These are phyloP conservation scores for Gastrolobium bilobum DNA, from an alignment of 306 rosid genomes.

Conservation along the genomic window DNA sequence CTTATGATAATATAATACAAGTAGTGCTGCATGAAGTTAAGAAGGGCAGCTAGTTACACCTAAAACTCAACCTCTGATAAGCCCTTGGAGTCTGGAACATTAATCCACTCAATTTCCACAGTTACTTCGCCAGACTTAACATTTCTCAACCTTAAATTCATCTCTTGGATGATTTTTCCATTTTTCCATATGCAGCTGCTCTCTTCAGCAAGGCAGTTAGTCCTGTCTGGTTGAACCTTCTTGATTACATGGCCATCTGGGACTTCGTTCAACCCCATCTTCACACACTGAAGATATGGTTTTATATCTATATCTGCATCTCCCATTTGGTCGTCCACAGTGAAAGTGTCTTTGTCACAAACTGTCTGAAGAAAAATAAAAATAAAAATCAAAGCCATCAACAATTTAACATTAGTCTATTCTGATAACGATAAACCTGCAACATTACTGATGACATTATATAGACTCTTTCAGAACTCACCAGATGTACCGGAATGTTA, in stretches of 20 bases:
- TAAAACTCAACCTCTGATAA: slow-evolving; percentile 48
- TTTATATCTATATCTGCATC: slow-evolving; percentile 75
- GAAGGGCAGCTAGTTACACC: not conserved
- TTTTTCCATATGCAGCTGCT: slow-evolving; percentile 70
- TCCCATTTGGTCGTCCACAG: slow-evolving; percentile 80
- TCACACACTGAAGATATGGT: slow-evolving; percentile 74
- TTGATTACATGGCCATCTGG: slow-evolving; percentile 69
- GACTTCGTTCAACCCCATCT: slow-evolving; percentile 57
- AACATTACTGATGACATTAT: not conserved
- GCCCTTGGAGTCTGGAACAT: slow-evolving; percentile 59
- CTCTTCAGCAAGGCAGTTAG: slow-evolving; percentile 70
- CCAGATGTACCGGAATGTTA: slow-evolving; percentile 61
- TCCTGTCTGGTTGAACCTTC: slow-evolving; percentile 61
- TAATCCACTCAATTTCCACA: slow-evolving; percentile 72
- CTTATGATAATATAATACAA: slow-evolving; percentile 26
- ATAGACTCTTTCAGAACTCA: slow-evolving; percentile 42
- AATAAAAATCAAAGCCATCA: slow-evolving; percentile 3
- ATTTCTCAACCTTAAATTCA: slow-evolving; percentile 72
- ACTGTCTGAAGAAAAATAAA: slow-evolving; percentile 57
- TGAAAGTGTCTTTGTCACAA: slow-evolving; percentile 76
- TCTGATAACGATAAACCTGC: not conserved
- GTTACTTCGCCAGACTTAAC: slow-evolving; percentile 75
- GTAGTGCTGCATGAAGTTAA: slow-evolving; percentile 18
- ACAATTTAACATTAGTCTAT: slow-evolving; percentile 31
- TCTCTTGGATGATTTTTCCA: slow-evolving; percentile 75